Evolutionary conservation across 2,329 filamentous ascomycete genomes (phyloP).

Genomic region (Cryphonectria nitschkei): DNA sequence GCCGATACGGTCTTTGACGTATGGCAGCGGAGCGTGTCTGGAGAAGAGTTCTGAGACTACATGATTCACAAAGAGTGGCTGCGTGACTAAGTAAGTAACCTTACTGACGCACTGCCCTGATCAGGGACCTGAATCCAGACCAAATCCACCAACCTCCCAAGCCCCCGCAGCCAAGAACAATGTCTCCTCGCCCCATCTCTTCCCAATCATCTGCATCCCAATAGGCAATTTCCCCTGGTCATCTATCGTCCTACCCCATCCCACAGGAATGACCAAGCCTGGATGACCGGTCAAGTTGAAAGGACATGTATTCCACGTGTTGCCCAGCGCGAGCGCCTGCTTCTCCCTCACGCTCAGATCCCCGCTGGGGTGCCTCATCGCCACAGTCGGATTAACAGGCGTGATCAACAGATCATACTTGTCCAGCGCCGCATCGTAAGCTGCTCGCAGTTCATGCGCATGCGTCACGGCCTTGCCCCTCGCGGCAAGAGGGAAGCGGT

Average conservation of each 20-base stretch:
- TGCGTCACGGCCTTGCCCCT: conserved; percentile 52
- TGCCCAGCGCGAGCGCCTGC: conserved; percentile 47
- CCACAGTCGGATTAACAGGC: conserved; percentile 50
- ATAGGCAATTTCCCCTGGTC: conserved; percentile 35
- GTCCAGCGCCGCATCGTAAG: conserved; percentile 49
- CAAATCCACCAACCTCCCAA: conserved; percentile 38
- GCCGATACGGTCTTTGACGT: neutral
- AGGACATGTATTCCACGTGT: conserved; percentile 48
- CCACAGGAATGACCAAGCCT: conserved; percentile 50
- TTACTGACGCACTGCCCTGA: neutral
- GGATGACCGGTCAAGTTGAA: conserved; percentile 58
- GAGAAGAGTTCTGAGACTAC: neutral
- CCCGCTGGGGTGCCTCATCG: conserved; percentile 44
- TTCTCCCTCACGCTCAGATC: conserved; percentile 43
- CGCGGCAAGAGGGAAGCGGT: conserved; percentile 36
- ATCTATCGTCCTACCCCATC: conserved; percentile 36
- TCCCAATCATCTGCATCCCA: conserved; percentile 39
- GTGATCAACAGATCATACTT: conserved; percentile 53
- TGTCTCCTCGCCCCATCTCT: conserved; percentile 35
- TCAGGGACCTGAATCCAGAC: conserved; percentile 37
- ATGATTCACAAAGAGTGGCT: neutral
- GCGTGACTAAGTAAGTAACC: neutral
- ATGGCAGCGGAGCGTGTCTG: conserved; percentile 5
- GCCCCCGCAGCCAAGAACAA: conserved; percentile 37
- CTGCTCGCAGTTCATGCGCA: conserved; percentile 49